A percentile compares a stretch with the other conserved stretches of the same genome.
These are phyloP conservation scores for Lathyrus oleraceus DNA, from an alignment of 306 rosid genomes.

Conservation along the genomic window DNA sequence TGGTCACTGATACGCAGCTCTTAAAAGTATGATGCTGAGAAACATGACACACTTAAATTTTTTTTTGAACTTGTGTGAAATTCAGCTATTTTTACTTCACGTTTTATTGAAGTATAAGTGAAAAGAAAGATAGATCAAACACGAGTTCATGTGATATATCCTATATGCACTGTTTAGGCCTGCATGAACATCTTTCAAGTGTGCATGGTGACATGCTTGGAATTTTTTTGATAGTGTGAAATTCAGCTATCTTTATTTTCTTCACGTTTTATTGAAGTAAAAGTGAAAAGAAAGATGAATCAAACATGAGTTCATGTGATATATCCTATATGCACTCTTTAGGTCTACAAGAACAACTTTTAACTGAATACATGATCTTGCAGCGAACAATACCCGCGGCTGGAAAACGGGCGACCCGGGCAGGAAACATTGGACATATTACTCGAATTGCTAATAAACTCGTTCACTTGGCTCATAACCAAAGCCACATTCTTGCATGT, in stretches of 20 bases:
- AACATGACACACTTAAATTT: not conserved
- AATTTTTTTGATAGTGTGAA: not conserved
- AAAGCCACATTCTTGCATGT: slow-evolving; percentile 52
- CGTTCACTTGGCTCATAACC: slow-evolving; percentile 66
- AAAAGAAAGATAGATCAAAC: slow-evolving; percentile 15
- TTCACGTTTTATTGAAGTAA: slow-evolving; percentile 13
- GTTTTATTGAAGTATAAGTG: not conserved
- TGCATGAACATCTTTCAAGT: slow-evolving; percentile 29
- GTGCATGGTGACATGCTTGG: slow-evolving; percentile 8
- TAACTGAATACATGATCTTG: slow-evolving; percentile 39
- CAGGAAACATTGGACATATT: slow-evolving; percentile 86
- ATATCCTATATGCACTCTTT: not conserved
- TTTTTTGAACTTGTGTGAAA: not conserved
- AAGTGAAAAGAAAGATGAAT: slow-evolving; percentile 14
- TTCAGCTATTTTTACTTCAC: slow-evolving; percentile 20
- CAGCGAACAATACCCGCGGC: slow-evolving; percentile 73
- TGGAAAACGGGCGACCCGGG: slow-evolving; percentile 67
- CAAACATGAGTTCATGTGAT: slow-evolving; percentile 14
- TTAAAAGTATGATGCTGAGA: slow-evolving; percentile 13
- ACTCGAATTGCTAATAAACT: slow-evolving; percentile 78
- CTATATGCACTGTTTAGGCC: not conserved
- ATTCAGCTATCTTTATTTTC: slow-evolving; percentile 27
- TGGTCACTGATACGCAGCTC: slow-evolving; percentile 1
- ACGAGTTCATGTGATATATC: slow-evolving; percentile 13
- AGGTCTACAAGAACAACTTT: slow-evolving; percentile 21